A percentile compares a stretch with the other conserved stretches of the same genome.
These are phyloP conservation scores for Mycosphaerelloides madeirae DNA, from an alignment of 2,329 filamentous ascomycete genomes.

Conservation along the genomic window DNA sequence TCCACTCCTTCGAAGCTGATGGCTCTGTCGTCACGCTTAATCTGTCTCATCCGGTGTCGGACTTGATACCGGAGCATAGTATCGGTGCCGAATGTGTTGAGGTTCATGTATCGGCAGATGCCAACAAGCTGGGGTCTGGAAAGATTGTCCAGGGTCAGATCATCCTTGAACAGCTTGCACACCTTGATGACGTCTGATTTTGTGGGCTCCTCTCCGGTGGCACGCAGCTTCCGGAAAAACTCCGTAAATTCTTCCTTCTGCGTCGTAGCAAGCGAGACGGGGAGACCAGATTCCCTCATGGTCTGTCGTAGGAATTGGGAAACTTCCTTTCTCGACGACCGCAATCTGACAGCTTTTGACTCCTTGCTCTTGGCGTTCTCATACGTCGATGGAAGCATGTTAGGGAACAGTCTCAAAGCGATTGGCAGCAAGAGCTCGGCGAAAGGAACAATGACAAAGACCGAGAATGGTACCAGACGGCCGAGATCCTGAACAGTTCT, in stretches of 20 bases:
- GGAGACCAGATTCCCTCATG: slow-evolving; percentile 86
- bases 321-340: slow-evolving; percentile 87
- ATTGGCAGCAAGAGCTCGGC: slow-evolving; percentile 88
- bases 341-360: slow-evolving; percentile 73
- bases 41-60: slow-evolving; percentile 96
- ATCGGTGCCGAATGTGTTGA: slow-evolving; percentile 95
- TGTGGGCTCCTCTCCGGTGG: slow-evolving; percentile 85
- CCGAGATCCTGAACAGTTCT: slow-evolving; percentile 91
- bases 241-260: slow-evolving; percentile 91
- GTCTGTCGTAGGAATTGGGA: slow-evolving; percentile 85
- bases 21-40: slow-evolving; percentile 94
- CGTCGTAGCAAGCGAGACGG: slow-evolving; percentile 74
- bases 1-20: slow-evolving; percentile 94
- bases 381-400: slow-evolving; percentile 94
- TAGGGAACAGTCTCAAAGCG: slow-evolving; percentile 91
- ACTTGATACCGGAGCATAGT: slow-evolving; percentile 97
- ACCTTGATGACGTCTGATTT: slow-evolving; percentile 94
- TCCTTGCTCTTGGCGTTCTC: slow-evolving; percentile 89
- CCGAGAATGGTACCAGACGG: slow-evolving; percentile 88
- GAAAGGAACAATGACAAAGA: slow-evolving; percentile 95
- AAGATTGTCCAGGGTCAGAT: slow-evolving; percentile 93
- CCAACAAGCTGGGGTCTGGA: slow-evolving; percentile 92
- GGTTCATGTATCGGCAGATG: slow-evolving; percentile 97
- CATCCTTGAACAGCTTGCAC: slow-evolving; percentile 98
- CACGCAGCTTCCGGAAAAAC: slow-evolving; percentile 93